Evolutionary conservation across 148 eudicot genomes (phyloP), one percentile per base, ranked within the genome.

Genomic region (Rheum nobile): DNA sequence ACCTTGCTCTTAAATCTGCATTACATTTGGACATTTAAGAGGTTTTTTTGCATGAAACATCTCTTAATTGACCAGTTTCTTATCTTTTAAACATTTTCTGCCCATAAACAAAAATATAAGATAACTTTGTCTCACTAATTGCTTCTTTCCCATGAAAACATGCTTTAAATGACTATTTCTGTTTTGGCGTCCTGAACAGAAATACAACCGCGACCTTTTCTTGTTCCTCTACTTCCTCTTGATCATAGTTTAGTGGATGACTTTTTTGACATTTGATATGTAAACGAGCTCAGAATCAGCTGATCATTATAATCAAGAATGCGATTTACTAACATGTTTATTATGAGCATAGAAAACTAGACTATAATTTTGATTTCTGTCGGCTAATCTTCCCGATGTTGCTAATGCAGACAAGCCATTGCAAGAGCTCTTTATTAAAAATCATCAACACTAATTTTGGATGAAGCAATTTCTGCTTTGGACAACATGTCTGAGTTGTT

Each of bases 391-490:
- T 34, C n/a, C 41, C 3, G 2, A 32, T 13, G 19, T 65, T 65
- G 57, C 43, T 71, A 41, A 77, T 75, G 69, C 92, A 95, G 98
- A 83, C 79, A 91, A 73, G 96, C 98, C 71, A 91, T 95, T 79
- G 98, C 98, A 42, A 88, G 98, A 79, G 97, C 94, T 43, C 83
- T 95, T 31, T 91, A 95, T 83, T 97, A 91, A 82, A 87, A 91
- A 54, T 80, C 96, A 0, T 95, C 98, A 24, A 88, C 91, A 75
- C 81, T 95, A 76, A 77, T 95, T 71, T 82, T 95, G 82, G 98
- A 95, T 80, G 98, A 95, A 83, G 98, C 98, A 78, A 95, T 97
- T 73, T 95, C 98, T 74, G 92, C 98, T 52, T 77, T 95, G 83
- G 98, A 95, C 77, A 85, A 89, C 86, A 84, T 81, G 82, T 95